Evolutionary conservation across 2,329 filamentous ascomycete genomes (phyloP), one percentile per base, ranked within the genome.

Genomic region (Ciborinia camelliae): DNA sequence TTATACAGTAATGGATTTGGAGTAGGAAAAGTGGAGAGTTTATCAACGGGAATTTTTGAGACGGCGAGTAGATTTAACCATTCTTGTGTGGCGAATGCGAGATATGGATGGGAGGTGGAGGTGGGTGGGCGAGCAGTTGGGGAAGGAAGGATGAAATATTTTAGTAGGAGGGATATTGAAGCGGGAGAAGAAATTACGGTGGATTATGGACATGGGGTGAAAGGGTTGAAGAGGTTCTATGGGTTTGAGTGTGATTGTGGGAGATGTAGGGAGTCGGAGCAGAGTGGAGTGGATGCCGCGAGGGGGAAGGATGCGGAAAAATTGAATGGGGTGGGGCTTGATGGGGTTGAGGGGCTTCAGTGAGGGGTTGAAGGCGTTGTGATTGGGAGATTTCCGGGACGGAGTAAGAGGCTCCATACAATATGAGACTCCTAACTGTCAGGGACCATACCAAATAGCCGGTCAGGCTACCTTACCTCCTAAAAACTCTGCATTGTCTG

Each of bases 241-340:
- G 72, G 72, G 1, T 73, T 74, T 65, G 72, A 70, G 12, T 73
- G 72, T 65, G 30, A 41, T 23, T 74, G 72, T 68, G 67, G 67
- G 8, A 66, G 62, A 39, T 65, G 63, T 47, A 53, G 32, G 41
- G 43, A 18, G 39, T 3, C 7, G 48, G 26, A 26, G 45, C 28
- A 28, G 30, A 45, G 4, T 3, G 32, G 45, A 14, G 48, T n/a
- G 28, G 26, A 30, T n/a, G 20, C 14, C 5, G 10, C 7, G 8
- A n/a, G n/a, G 14, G 35, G 18, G 2, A 23, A 26, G 1, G 39
- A 32, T 10, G 12, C 14, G 39, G 26, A n/a, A 45, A 45, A 9
- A 15, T 32, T 32, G 10, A 6, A 14, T 20, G 28, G 47, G 28
- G 55, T 14, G n/a, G 28, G n/a, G 23, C 20, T 26, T 18, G 55